Evolutionary conservation across 2,329 filamentous ascomycete species (phyloP), one percentile per base, ranked within the genome.

Genomic region (Cladosporium oxysporum): DNA sequence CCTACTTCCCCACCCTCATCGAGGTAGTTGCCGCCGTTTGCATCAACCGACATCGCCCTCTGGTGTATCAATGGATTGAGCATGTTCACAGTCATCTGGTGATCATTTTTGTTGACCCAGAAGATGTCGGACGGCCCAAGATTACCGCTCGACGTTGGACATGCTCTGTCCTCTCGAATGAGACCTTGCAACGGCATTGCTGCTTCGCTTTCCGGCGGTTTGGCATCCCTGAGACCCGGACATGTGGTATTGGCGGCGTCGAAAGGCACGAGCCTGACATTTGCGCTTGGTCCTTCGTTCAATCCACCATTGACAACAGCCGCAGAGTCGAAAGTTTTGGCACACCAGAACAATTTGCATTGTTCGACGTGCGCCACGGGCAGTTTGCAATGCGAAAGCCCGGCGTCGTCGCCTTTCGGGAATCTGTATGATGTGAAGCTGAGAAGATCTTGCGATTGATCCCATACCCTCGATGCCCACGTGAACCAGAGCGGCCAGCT

Each of bases 1-100:
- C 8, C 18, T 7, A 6, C 41, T 3, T 6, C 18, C 18, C 3
- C 26, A 10, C 3, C 16, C 8, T 37, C 4, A 16, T 11, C 23
- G 33, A 12, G 5, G 33, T 58, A 58, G 4, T 21, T 41, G n/a
- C 33, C 55, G 21, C 33, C 33, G 4, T 58, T 28, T 2, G 7
- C 7, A 18, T 58, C 29, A 5, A 58, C 16, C 1, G n/a, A 11
- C 33, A 58, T 44, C n/a, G 28, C 21, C 28, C n/a, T 33, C 11
- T 23, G 3, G 4, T 26, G n/a, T 11, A 37, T 58, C 8, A 26
- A 28, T 3, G 31, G 55, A 2, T 11, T 37, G 10, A 41, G 55
- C 33, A 58, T 58, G 12, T 58, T 58, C 2, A 37, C 55, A 18
- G 55, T 58, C 55, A 58, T 58, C 21, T 44, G 8, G 16, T 58